phyloP scores from a whole-genome alignment of 805 yeast genomes.

The Yarrowia alimentaria region DNA sequence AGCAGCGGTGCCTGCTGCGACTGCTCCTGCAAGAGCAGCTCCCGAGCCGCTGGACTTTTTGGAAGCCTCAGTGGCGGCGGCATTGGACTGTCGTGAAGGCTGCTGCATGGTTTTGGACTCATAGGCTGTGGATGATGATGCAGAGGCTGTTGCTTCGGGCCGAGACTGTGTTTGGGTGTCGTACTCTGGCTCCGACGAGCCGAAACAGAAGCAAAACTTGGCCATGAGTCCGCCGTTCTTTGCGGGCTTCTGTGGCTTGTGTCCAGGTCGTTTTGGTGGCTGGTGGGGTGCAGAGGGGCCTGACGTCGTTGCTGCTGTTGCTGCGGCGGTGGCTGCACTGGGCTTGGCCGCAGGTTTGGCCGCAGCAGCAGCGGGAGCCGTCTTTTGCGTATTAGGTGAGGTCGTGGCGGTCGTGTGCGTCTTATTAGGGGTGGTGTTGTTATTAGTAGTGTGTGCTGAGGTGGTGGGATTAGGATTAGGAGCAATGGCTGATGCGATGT shows the following conservation, averaged over 20 bases:
- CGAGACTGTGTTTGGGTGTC: slow-evolving; percentile 6
- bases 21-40: slow-evolving; percentile 9
- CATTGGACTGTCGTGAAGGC: too few relatives aligned
- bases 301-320: background rate
- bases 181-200: slow-evolving; percentile 20
- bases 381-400: too few relatives aligned
- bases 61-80: too few relatives aligned
- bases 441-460: too few relatives aligned
- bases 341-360: background rate
- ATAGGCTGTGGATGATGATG: slow-evolving; percentile 12
- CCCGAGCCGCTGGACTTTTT: background rate
- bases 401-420: too few relatives aligned
- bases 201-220: slow-evolving; percentile 19
- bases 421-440: too few relatives aligned
- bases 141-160: background rate
- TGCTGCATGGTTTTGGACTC: slow-evolving; percentile 11
- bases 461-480: too few relatives aligned
- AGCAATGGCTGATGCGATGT: too few relatives aligned
- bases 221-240: slow-evolving; percentile 1
- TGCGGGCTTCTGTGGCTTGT: slow-evolving; percentile 1
- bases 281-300: slow-evolving; percentile 17
- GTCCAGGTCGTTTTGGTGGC: slow-evolving; percentile 17
- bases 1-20: background rate
- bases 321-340: background rate
- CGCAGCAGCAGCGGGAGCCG: background rate